Evolutionary conservation across 148 eudicot genomes (phyloP).

Genomic region (Vaccinium vitisidaea): DNA sequence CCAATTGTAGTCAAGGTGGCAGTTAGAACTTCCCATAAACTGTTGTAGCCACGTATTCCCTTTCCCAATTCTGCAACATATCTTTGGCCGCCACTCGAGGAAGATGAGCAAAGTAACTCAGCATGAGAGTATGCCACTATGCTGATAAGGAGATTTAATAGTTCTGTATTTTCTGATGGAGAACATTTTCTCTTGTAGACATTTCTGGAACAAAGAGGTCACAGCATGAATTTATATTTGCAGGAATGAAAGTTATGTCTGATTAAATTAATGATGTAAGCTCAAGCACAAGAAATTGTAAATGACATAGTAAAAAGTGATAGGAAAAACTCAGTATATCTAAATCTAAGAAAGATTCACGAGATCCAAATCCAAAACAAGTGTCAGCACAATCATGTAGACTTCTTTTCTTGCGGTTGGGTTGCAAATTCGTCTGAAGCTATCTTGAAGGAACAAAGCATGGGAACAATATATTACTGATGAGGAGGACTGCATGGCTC

Average conservation of each 20-base stretch:
- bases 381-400: not conserved
- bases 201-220: slow-evolving; percentile 39
- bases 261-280: not conserved
- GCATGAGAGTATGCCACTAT: slow-evolving; percentile 50
- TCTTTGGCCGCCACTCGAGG: slow-evolving; percentile 31
- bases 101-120: slow-evolving; percentile 37
- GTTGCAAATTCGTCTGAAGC: not conserved
- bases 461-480: slow-evolving; percentile 11
- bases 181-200: slow-evolving; percentile 46
- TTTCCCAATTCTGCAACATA: slow-evolving; percentile 31
- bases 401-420: not conserved
- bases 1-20: slow-evolving; percentile 68
- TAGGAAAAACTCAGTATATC: not conserved
- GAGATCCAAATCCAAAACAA: not conserved
- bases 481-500: not conserved
- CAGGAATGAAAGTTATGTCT: not conserved
- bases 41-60: slow-evolving; percentile 23
- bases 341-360: not conserved
- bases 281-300: not conserved
- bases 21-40: slow-evolving; percentile 70
- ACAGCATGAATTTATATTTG: slow-evolving; percentile 4
- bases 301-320: not conserved
- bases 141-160: slow-evolving; percentile 68
- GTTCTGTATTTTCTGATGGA: slow-evolving; percentile 45
- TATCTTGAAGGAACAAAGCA: not conserved